These are phyloP conservation scores for Calonectria ilicicola DNA, from an alignment of 2,329 filamentous ascomycete species.

Conservation along the genomic window DNA sequence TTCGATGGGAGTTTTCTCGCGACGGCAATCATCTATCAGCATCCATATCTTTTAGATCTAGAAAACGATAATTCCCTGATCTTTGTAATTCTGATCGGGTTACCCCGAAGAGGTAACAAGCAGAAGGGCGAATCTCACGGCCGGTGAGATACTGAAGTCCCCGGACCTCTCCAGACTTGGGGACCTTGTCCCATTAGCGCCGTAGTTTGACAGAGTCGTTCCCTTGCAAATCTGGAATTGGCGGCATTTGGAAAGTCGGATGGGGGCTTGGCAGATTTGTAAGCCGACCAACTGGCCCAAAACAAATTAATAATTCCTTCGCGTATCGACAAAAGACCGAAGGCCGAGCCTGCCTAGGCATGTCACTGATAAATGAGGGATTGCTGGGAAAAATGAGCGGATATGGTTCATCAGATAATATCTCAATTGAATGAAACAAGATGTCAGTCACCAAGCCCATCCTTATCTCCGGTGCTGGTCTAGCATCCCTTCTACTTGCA, in stretches of 20 bases:
- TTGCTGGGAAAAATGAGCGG: not conserved
- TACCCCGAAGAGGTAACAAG: too few relatives aligned
- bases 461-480: conserved; percentile 58
- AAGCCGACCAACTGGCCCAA: not conserved
- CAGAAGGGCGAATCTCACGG: too few relatives aligned
- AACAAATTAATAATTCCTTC: not conserved
- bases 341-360: not conserved
- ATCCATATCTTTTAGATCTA: too few relatives aligned
- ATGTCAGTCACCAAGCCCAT: conserved; percentile 47
- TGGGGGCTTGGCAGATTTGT: not conserved
- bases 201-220: too few relatives aligned
- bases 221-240: not conserved
- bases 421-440: not conserved
- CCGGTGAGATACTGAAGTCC: too few relatives aligned
- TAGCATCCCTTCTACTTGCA: conserved; percentile 57
- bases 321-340: not conserved
- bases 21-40: too few relatives aligned
- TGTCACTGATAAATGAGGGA: not conserved
- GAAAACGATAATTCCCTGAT: too few relatives aligned
- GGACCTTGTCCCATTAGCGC: too few relatives aligned
- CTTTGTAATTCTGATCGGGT: too few relatives aligned
- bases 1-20: too few relatives aligned
- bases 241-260: not conserved
- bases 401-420: not conserved
- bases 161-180: too few relatives aligned